Evolutionary conservation across 352 stramenopile genomes (phyloP).

Genomic region (Pelagophyceae sp.): DNA sequence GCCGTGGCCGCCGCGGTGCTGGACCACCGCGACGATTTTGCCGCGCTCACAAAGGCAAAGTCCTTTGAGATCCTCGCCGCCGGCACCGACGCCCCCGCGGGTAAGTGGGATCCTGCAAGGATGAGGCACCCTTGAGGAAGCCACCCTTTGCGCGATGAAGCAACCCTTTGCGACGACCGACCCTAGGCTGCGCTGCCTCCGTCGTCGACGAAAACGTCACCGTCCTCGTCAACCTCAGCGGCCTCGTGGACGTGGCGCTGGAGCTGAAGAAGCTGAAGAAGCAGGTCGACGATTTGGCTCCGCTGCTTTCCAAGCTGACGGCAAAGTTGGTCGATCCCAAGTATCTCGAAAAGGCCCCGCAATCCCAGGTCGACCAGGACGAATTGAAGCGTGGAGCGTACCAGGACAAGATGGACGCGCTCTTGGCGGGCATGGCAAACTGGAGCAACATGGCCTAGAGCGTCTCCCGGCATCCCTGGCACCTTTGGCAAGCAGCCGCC

Average conservation of each 20-base stretch:
- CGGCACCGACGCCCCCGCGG: slow-evolving; percentile 62
- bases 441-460: neutral
- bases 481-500: no score
- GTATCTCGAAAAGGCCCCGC: slow-evolving; percentile 4
- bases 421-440: neutral
- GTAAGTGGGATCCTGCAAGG: no score
- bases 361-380: neutral
- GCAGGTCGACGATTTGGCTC: slow-evolving; percentile 13
- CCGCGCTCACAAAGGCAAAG: slow-evolving; percentile 81
- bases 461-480: no score
- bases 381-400: slow-evolving; percentile 20
- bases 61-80: slow-evolving; percentile 72
- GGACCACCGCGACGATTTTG: slow-evolving; percentile 82
- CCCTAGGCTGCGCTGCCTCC: slow-evolving; percentile 64
- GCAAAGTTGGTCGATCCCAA: slow-evolving; percentile 21
- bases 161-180: no score
- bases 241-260: slow-evolving; percentile 59
- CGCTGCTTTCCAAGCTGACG: slow-evolving; percentile 27
- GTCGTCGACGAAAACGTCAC: slow-evolving; percentile 80
- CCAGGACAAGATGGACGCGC: neutral
- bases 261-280: slow-evolving; percentile 58
- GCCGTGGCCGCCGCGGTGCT: slow-evolving; percentile 62
- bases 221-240: slow-evolving; percentile 63
- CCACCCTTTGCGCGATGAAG: slow-evolving; percentile 10
- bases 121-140: slow-evolving; percentile 73